Conservation (phyloP, 2,329 filamentous ascomycete genomes). For the Fusarium sarcochroum region DNA sequence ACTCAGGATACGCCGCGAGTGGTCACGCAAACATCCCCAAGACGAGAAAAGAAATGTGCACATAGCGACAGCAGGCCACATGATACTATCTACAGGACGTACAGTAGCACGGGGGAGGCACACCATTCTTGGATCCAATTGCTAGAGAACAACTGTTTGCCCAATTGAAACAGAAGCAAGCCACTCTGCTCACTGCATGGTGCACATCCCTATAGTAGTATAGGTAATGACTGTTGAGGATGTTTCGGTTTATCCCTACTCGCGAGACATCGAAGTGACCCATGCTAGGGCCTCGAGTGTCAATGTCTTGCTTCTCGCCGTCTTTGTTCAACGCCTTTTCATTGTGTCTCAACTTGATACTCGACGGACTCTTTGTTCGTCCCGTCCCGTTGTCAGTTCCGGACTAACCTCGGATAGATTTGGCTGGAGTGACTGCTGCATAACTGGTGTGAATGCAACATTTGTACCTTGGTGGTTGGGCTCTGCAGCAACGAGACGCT, state of each 20-base stretch:
- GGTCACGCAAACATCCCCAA: slow-evolving; percentile 2
- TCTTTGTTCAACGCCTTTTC: slow-evolving; percentile 4
- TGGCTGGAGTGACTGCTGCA: not conserved
- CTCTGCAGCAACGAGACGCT: not conserved
- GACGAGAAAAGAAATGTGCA: slow-evolving; percentile 26
- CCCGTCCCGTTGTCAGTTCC: not conserved
- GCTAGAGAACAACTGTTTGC: not conserved
- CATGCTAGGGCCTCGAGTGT: not conserved
- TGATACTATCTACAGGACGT: not conserved
- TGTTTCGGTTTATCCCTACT: not conserved
- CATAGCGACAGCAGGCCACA: slow-evolving; percentile 5
- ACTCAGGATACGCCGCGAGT: not conserved
- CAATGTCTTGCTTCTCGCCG: not conserved
- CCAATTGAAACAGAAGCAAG: slow-evolving; percentile 3
- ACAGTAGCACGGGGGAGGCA: slow-evolving; percentile 15
- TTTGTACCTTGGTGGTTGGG: not conserved
- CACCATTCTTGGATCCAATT: slow-evolving; percentile 1
- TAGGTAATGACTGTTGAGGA: not conserved
- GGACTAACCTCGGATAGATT: slow-evolving; percentile 14
- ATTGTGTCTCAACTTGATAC: slow-evolving; percentile 14
- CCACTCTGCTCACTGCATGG: slow-evolving; percentile 11
- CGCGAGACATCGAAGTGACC: not conserved
- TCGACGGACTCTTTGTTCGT: slow-evolving; percentile 13
- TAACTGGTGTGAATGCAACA: too few species aligned
- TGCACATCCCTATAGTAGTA: too few species aligned